Conservation (phyloP, 1,139 yeast genomes). For the Pichia sp. region DNA sequence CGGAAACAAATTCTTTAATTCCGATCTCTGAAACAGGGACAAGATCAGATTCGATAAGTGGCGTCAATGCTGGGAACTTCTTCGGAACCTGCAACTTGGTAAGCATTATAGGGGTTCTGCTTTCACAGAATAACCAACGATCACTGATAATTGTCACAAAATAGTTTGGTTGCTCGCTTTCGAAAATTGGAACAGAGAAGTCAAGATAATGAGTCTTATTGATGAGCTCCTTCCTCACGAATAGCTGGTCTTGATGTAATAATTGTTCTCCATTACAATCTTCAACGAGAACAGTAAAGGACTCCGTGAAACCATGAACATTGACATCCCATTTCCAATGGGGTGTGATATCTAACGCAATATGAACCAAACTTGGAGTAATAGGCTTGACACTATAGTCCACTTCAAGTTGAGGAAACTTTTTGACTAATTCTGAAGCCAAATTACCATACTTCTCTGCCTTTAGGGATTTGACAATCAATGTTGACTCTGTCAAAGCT, state of each 20-base stretch:
- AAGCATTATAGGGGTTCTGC: slow-evolving; percentile 55
- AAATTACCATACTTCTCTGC: slow-evolving; percentile 59
- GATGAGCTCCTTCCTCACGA: slow-evolving; percentile 42
- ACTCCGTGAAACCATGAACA: slow-evolving; percentile 59
- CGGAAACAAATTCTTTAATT: slow-evolving; percentile 36
- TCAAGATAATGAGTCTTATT: slow-evolving; percentile 53
- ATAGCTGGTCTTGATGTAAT: slow-evolving; percentile 50
- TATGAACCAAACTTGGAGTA: slow-evolving; percentile 55
- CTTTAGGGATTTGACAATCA: slow-evolving; percentile 76
- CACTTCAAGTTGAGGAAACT: slow-evolving; percentile 63
- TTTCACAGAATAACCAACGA: slow-evolving; percentile 75
- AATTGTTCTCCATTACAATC: slow-evolving; percentile 78
- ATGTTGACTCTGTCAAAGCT: slow-evolving; percentile 53
- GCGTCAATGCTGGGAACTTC: slow-evolving; percentile 59
- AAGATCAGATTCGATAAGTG: slow-evolving; percentile 42
- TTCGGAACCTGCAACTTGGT: slow-evolving; percentile 55
- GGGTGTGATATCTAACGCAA: slow-evolving; percentile 63
- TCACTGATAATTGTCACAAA: slow-evolving; percentile 72
- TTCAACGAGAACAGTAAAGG: slow-evolving; percentile 66
- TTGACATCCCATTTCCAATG: slow-evolving; percentile 68
- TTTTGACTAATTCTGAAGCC: slow-evolving; percentile 55
- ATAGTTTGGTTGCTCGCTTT: slow-evolving; percentile 68
- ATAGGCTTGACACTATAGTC: slow-evolving; percentile 68
- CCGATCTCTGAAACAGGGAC: slow-evolving; percentile 43
- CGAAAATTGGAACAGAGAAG: slow-evolving; percentile 53